Percentiles rank a stretch among this genome's conserved stretches.
Evolutionary conservation across 2,329 filamentous ascomycete genomes (phyloP).

Genomic region (Claviceps sp.): DNA sequence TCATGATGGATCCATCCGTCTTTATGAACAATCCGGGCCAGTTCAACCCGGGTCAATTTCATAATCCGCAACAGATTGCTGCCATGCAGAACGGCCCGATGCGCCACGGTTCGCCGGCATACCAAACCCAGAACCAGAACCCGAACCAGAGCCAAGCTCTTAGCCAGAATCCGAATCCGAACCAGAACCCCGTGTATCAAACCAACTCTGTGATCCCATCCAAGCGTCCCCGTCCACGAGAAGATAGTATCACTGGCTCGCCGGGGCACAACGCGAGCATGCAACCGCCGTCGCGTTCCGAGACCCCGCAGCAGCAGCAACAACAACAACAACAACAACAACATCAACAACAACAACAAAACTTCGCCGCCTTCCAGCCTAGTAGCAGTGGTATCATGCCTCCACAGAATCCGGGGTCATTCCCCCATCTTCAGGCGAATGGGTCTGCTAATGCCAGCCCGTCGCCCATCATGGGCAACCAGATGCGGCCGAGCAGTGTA

Average conservation of each 20-base stretch:
- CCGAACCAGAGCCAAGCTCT: background rate
- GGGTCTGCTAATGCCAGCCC: slow-evolving; percentile 76
- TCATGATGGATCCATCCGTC: slow-evolving; percentile 52
- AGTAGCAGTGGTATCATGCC: slow-evolving; percentile 47
- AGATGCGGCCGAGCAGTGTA: slow-evolving; percentile 55
- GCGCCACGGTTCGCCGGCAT: slow-evolving; percentile 69
- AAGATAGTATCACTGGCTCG: slow-evolving; percentile 75
- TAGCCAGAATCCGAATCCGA: slow-evolving; percentile 6
- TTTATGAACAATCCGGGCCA: slow-evolving; percentile 48
- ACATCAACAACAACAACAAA: slow-evolving; percentile 44
- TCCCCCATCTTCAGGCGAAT: slow-evolving; percentile 71
- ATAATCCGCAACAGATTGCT: slow-evolving; percentile 40
- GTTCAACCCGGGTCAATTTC: slow-evolving; percentile 47
- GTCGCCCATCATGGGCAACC: slow-evolving; percentile 82
- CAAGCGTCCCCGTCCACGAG: slow-evolving; percentile 68
- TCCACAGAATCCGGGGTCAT: slow-evolving; percentile 51
- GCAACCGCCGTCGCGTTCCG: slow-evolving; percentile 72
- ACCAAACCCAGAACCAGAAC: slow-evolving; percentile 39
- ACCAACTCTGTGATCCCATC: slow-evolving; percentile 79
- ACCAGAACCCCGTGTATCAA: slow-evolving; percentile 50
- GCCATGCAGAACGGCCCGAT: slow-evolving; percentile 70
- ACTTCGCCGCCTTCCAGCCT: slow-evolving; percentile 57
- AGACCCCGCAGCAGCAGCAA: slow-evolving; percentile 47
- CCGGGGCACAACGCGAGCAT: slow-evolving; percentile 63
- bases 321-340: too few species aligned